A percentile compares a stretch with the other conserved stretches of the same genome.
Evolutionary conservation across 371 early-diverging fungal species (phyloP).

Genomic region (Mortierella sp.): DNA sequence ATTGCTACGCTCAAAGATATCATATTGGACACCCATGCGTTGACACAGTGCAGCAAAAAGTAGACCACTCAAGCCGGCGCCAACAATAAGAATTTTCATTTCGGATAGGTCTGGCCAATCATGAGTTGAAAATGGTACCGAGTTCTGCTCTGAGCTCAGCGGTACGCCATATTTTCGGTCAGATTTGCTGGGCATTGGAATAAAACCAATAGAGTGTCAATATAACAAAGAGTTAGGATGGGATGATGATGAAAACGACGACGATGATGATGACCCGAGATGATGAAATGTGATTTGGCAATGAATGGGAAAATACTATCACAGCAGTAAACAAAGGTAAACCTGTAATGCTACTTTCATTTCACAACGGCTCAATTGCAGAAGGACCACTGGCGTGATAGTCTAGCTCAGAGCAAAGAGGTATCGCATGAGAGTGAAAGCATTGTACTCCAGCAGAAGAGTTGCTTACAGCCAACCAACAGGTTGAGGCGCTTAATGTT

Average conservation of each 20-base stretch:
- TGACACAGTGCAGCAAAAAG: not conserved
- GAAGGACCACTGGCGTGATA: too few species aligned
- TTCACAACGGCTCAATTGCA: too few species aligned
- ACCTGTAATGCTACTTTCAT: too few species aligned
- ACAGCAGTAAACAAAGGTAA: too few species aligned
- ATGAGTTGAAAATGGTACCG: not conserved
- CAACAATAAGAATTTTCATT: constrained; percentile 5
- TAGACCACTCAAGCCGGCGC: not conserved
- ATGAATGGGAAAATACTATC: too few species aligned
- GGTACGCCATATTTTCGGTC: not conserved
- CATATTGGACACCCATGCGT: not conserved
- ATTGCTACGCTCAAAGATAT: not conserved
- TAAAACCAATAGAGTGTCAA: not conserved
- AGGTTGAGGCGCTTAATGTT: too few species aligned
- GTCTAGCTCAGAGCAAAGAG: not conserved
- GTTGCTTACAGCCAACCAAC: too few species aligned
- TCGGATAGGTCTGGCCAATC: not conserved
- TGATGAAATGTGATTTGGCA: too few species aligned
- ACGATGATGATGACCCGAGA: too few species aligned
- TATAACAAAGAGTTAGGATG: not conserved
- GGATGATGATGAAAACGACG: too few species aligned
- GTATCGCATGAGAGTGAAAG: too few species aligned
- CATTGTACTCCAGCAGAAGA: too few species aligned
- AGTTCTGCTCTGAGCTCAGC: not conserved
- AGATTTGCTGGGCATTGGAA: not conserved